Evolutionary conservation across 2,329 filamentous ascomycete species (phyloP).

Genomic region (Phaeomoniella chlamydospora): DNA sequence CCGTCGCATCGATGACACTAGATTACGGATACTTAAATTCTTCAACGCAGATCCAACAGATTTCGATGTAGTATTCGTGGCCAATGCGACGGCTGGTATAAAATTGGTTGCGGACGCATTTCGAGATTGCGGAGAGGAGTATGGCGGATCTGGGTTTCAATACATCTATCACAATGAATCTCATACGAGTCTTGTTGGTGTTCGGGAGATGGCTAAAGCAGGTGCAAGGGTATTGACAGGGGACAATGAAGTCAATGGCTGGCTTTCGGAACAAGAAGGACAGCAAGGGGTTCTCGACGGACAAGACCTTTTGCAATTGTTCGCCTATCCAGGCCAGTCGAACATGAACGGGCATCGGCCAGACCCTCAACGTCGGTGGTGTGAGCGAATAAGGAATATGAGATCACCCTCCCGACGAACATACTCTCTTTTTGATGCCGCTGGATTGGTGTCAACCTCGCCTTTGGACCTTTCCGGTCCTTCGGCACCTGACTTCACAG

Average conservation of each 20-base stretch:
- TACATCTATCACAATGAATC: constrained; percentile 74
- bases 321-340: constrained; percentile 82
- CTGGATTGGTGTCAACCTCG: constrained; percentile 64
- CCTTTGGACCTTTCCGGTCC: constrained; percentile 55
- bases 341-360: constrained; percentile 77
- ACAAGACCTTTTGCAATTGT: constrained; percentile 29
- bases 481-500: constrained; percentile 65
- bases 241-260: constrained; percentile 48
- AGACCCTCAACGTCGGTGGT: constrained; percentile 53
- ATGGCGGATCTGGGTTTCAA: constrained; percentile 45
- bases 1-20: constrained; percentile 58
- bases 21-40: constrained; percentile 56
- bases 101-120: constrained; percentile 75
- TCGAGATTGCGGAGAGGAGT: constrained; percentile 39
- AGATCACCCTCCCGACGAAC: constrained; percentile 15
- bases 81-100: constrained; percentile 81
- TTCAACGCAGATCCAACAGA: constrained; percentile 68
- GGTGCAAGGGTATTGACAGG: constrained; percentile 50
- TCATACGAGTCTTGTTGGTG: constrained; percentile 77
- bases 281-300: neutral
- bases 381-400: constrained; percentile 27
- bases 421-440: constrained; percentile 71
- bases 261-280: constrained; percentile 35
- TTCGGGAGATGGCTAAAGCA: constrained; percentile 52
- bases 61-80: constrained; percentile 82